phyloP scores from a whole-genome alignment of 768 basidiomycete species.

The Lyophyllum semitale region DNA sequence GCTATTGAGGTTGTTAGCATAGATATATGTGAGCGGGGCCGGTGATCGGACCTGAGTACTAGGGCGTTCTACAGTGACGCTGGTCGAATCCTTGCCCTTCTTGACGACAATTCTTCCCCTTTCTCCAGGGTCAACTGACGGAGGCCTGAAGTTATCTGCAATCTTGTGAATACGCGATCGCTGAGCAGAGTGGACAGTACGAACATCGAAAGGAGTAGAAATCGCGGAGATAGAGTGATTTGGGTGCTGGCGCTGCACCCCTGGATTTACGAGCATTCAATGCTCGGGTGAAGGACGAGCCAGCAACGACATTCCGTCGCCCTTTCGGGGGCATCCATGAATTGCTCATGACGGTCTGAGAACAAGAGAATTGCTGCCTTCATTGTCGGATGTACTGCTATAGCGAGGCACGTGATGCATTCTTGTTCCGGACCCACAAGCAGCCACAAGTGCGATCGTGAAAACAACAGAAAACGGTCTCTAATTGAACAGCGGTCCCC shows the following conservation, averaged over 20 bases:
- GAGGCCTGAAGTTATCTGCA: conserved; percentile 77
- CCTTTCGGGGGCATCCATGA: conserved; percentile 64
- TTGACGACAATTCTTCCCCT: conserved; percentile 68
- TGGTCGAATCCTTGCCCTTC: conserved; percentile 51
- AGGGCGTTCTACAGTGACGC: conserved; percentile 64
- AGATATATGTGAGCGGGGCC: neutral
- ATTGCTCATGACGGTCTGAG: conserved; percentile 37
- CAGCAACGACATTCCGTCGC: conserved; percentile 59
- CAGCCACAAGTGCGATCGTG: neutral
- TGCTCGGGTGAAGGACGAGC: conserved; percentile 61
- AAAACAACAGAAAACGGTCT: neutral
- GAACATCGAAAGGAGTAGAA: conserved; percentile 80
- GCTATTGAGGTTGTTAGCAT: conserved; percentile 29
- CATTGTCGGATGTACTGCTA: neutral
- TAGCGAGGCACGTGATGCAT: neutral
- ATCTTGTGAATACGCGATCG: neutral
- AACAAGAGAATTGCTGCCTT: conserved; percentile 2
- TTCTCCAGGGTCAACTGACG: conserved; percentile 64
- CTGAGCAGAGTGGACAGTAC: conserved; percentile 24
- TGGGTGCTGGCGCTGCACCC: conserved; percentile 43
- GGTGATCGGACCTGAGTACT: conserved; percentile 56
- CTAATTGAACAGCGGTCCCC: too few relatives aligned
- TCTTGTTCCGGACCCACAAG: neutral
- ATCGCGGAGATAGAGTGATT: conserved; percentile 56
- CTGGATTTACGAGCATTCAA: conserved; percentile 73